A percentile compares a stretch with the other conserved stretches of the same genome.
These are phyloP conservation scores for Trapa incisa DNA, from an alignment of 345 rosid species.

Conservation along the genomic window DNA sequence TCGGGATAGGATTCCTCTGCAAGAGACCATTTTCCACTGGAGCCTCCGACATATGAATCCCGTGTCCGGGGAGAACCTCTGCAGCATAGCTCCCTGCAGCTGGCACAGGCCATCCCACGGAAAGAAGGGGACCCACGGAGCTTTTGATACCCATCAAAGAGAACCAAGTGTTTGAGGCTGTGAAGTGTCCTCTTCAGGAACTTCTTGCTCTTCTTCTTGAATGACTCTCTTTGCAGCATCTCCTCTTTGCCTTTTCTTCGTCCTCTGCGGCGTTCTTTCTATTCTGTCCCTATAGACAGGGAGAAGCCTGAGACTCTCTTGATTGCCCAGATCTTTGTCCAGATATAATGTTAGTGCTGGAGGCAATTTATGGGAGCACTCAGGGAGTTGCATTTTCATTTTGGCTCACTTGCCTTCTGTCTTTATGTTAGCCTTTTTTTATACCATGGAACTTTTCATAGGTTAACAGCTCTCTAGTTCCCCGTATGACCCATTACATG, in stretches of 20 bases:
- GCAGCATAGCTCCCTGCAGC: conserved; percentile 4
- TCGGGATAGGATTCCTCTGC: conserved; percentile 3
- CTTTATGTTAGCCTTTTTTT: too few species aligned
- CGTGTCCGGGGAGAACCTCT: not conserved
- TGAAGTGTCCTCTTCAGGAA: conserved; percentile 36
- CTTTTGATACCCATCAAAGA: conserved; percentile 34
- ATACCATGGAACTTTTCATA: too few species aligned
- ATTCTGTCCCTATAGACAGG: not conserved
- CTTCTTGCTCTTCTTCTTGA: conserved; percentile 32
- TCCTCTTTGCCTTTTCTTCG: conserved; percentile 3
- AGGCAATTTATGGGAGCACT: too few species aligned
- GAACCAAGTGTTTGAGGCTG: conserved; percentile 41
- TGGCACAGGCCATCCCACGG: conserved; percentile 12
- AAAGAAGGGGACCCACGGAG: conserved; percentile 23
- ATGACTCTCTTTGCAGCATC: conserved; percentile 43
- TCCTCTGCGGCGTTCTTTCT: not conserved
- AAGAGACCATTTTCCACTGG: conserved; percentile 1
- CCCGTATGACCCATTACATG: too few species aligned
- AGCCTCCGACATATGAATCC: not conserved
- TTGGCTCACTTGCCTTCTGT: too few species aligned
- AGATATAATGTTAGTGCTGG: not conserved
- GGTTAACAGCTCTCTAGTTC: too few species aligned
- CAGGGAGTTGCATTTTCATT: too few species aligned
- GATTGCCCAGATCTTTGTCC: not conserved
- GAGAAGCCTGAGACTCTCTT: not conserved